Evolutionary conservation across 2,329 filamentous ascomycete genomes (phyloP), one percentile per base, ranked within the genome.

Genomic region (Phyllosticta ampelicida): DNA sequence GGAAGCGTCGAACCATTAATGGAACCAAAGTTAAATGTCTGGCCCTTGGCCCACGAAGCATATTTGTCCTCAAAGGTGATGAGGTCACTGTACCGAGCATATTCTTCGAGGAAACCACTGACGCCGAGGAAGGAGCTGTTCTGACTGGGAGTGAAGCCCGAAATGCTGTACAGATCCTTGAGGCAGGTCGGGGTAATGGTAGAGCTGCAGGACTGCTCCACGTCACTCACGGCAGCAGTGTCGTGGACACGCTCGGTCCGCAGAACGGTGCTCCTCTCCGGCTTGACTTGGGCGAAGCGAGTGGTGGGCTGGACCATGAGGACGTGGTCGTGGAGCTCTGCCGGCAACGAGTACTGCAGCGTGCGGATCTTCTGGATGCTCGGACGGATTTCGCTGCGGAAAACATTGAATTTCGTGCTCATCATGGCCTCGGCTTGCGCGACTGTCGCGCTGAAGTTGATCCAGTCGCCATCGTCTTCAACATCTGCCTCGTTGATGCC

Each of bases 261-360:
- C 19, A 69, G 59, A 11, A 74, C 66, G 6, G 69, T 69, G 23
- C 67, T 74, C 51, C 63, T 66, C 59, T 80, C 75, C 1, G 77
- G 63, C 28, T 67, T 68, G 20, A 80, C 73, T 58, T 77, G 72
- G 18, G 80, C 80, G 60, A 86, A 87, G 48, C 80, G 76, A 3
- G 81, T 86, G 0, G 84, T 86, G 0, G 84, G 84, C 67, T 86
- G 82, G 53, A 87, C 81, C 65, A 86, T 76, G 60, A 81, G 79
- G 59, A 87, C 76, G 63, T 82, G 75, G 50, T 73, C 64, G 55
- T 77, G 75, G 8, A 87, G 68, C 0, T 76, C 68, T 54, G 74
- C 73, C 0, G 85, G 86, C 1, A 87, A 76, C 0, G 82, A 86
- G 69, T 87, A 88, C 52, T 77, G 72, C 16, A 81, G 69, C 5